Evolutionary conservation across 2,329 filamentous ascomycete species (phyloP), one percentile per base, ranked within the genome.

Genomic region (Phaeophleospora eucalypticola): DNA sequence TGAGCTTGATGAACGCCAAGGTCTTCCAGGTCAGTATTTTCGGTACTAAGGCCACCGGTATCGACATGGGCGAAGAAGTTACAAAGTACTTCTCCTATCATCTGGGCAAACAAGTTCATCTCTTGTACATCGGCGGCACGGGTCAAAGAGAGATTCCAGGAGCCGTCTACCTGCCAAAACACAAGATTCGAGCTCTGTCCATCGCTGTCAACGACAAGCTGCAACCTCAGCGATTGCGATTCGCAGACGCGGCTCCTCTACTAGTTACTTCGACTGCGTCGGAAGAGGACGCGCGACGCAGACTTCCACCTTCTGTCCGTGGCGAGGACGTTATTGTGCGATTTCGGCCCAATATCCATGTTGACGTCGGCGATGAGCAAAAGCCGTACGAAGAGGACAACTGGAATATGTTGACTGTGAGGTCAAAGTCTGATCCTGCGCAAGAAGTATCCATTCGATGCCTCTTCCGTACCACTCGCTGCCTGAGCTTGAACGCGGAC

Each of bases 251-350:
- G 4, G 61, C 62, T 17, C 62, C 62, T 4, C 34, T 65, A 18
- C 56, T 65, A 8, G 59, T 65, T 17, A 65, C 62, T 1, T 62
- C 62, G 1, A 64, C 58, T n/a, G 62, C 62, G 4, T 65, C 62
- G 3, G 62, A 65, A 42, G 60, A 64, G 41, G 62, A 64, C 29
- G 62, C 62, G 12, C 50, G 62, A 27, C 48, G 51, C 27, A 42
- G 62, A 41, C 42, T 65, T 7, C 62, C 62, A n/a, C 58, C 57
- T 0, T 50, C 55, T 3, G 61, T 56, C 4, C 52, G 58, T 2
- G 49, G 54, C 9, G 62, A 64, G 43, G 62, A 65, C 43, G 50
- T 65, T 18, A 65, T 65, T 18, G 59, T 65, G 3, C 51, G 62
- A 16, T 63, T 65, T 20, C 55, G 62, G 7, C 62, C 62, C 0